phyloP scores from a whole-genome alignment of 108 stramenopile genomes.

The Cyclostephanos invisitatus region DNA sequence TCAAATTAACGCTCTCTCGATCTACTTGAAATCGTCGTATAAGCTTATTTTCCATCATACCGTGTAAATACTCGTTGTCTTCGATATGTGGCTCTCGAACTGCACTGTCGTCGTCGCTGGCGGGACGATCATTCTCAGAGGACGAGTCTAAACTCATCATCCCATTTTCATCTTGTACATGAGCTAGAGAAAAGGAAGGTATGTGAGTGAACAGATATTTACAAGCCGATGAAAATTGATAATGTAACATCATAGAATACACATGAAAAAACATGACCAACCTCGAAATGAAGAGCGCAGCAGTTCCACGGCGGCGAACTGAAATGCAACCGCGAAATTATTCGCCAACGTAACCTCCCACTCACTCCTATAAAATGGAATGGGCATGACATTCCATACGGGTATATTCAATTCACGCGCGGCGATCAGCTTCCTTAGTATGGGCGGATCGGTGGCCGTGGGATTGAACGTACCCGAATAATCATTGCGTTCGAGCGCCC shows the following conservation, averaged over 20 bases:
- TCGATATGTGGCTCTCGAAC: background rate
- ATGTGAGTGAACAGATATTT: background rate
- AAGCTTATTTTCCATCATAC: conserved; percentile 43
- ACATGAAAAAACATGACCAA: background rate
- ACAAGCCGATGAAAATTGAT: background rate
- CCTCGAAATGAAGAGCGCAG: conserved; percentile 8
- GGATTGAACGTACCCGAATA: conserved; percentile 5
- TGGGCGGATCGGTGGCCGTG: conserved; percentile 1
- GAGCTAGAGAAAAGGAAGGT: background rate
- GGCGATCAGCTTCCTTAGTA: conserved; percentile 14
- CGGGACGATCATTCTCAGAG: background rate
- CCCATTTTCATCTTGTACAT: background rate
- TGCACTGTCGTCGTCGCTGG: background rate
- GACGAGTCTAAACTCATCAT: background rate
- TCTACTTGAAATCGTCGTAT: conserved; percentile 26
- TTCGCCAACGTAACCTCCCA: conserved; percentile 18
- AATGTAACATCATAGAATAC: background rate
- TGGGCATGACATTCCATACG: conserved; percentile 10
- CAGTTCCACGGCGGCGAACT: conserved; percentile 8
- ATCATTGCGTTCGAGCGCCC: conserved; percentile 4
- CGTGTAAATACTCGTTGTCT: background rate
- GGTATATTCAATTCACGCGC: conserved; percentile 12
- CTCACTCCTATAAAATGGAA: conserved; percentile 12
- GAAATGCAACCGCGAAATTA: conserved; percentile 20
- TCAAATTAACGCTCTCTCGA: conserved; percentile 20